Percentiles rank a stretch among this genome's conserved stretches.
Conservation (phyloP, 2,329 filamentous ascomycete genomes). For the Cephalotrichum gorgonifer region DNA sequence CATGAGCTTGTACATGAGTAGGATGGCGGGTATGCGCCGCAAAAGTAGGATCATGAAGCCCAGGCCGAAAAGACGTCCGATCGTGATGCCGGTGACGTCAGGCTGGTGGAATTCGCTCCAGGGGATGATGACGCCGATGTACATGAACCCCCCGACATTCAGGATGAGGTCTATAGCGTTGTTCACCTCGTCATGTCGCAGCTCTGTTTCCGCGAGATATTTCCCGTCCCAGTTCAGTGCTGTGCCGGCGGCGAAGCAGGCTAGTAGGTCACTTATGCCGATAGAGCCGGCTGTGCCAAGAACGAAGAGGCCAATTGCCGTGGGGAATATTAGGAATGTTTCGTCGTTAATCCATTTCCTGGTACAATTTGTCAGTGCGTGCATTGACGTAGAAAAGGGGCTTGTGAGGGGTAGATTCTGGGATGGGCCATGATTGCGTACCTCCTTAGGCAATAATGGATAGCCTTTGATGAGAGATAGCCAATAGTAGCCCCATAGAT, state of each 20-base stretch:
- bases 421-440: neutral
- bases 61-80: constrained; percentile 36
- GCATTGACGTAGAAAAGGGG: neutral
- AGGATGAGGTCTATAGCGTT: constrained; percentile 44
- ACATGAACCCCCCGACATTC: constrained; percentile 52
- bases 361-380: neutral
- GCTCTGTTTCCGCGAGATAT: constrained; percentile 43
- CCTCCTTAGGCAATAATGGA: constrained; percentile 30
- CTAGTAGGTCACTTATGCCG: constrained; percentile 49
- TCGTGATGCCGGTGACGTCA: constrained; percentile 37
- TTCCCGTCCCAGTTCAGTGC: constrained; percentile 52
- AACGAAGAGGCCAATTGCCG: constrained; percentile 43
- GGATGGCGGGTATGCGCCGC: constrained; percentile 45
- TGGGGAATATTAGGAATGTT: constrained; percentile 40
- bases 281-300: constrained; percentile 46
- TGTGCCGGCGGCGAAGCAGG: constrained; percentile 49
- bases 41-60: constrained; percentile 42
- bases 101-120: constrained; percentile 35
- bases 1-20: constrained; percentile 45
- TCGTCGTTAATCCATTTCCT: constrained; percentile 44
- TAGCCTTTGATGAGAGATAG: constrained; percentile 30
- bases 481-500: constrained; percentile 42
- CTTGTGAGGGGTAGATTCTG: neutral
- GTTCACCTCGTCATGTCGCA: constrained; percentile 54
- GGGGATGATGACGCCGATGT: constrained; percentile 43